phyloP scores from a whole-genome alignment of 2,329 filamentous ascomycete genomes.

The Endoconidiophora laricicola region DNA sequence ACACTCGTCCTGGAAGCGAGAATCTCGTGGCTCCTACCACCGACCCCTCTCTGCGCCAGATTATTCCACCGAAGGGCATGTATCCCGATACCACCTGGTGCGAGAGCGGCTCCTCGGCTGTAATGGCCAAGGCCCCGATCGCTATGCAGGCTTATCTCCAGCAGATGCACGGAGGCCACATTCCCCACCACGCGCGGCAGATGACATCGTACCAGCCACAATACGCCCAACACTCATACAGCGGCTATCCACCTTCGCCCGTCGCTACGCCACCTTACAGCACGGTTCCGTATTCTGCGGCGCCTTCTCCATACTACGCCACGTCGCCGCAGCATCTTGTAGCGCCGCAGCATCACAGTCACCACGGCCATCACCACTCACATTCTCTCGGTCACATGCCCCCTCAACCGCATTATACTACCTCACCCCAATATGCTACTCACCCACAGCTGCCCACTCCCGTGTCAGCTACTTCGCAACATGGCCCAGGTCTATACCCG shows the following conservation, averaged over 20 bases:
- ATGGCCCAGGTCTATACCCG: slow-evolving; percentile 13
- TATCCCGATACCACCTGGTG: slow-evolving; percentile 92
- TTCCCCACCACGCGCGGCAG: slow-evolving; percentile 14
- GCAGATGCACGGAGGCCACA: slow-evolving; percentile 20
- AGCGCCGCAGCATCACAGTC: slow-evolving; percentile 15
- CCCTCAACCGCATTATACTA: slow-evolving; percentile 19
- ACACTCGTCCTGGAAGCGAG: slow-evolving; percentile 55
- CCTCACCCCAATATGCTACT: slow-evolving; percentile 14
- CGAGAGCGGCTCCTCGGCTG: slow-evolving; percentile 64
- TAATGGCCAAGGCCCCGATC: slow-evolving; percentile 62
- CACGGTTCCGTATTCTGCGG: slow-evolving; percentile 24
- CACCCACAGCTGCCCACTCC: slow-evolving; percentile 19
- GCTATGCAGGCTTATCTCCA: slow-evolving; percentile 25
- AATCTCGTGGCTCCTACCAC: slow-evolving; percentile 67
- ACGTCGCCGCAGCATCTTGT: slow-evolving; percentile 18
- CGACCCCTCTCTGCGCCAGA: slow-evolving; percentile 64
- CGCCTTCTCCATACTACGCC: slow-evolving; percentile 21
- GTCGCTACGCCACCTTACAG: slow-evolving; percentile 35
- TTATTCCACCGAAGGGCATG: slow-evolving; percentile 81
- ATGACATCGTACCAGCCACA: slow-evolving; percentile 22
- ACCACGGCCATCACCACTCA: slow-evolving; percentile 8
- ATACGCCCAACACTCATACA: slow-evolving; percentile 22
- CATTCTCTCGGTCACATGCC: slow-evolving; percentile 18
- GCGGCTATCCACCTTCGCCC: slow-evolving; percentile 25
- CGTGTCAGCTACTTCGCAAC: slow-evolving; percentile 15